Evolutionary conservation across 306 rosid genomes (phyloP), one percentile per base, ranked within the genome.

Genomic region (Pyrus bretschneideri): DNA sequence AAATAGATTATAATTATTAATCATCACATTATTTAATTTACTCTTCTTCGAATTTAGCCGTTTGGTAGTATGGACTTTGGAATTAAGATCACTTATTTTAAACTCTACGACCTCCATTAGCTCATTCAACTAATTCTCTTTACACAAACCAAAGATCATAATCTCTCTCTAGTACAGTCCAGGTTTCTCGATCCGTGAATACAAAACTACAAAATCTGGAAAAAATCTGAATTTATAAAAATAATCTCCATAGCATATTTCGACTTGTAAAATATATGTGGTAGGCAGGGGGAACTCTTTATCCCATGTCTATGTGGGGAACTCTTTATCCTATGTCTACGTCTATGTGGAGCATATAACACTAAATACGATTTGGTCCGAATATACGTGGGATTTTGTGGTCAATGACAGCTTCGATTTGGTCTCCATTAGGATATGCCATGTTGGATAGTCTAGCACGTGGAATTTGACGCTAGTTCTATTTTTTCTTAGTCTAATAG

Each of bases 371-470:
- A 31, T 58, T 45, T 46, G 69, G 64, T 38, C 82, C 25, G 44
- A 22, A 69, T n/a, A 49, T 22, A 65, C 72, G 65, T 42, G 69
- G 82, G 46, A 25, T 46, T 21, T 9, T 7, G 11, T 54, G 81
- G 86, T 82, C 83, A 85, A 81, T 82, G 81, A 74, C 81, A 83
- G 71, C 83, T 78, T 13, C 54, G 45, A 38, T 69, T 33, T 55
- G 79, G 71, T 76, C 82, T 45, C 70, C 77, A 57, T 35, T 57
- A 18, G 45, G 72, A 72, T 58, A 70, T 74, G 83, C 66, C 86
- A 77, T 82, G 84, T 80, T 30, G 78, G 78, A 80, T 45, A 15
- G 4, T 46, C 44, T 22, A n/a, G 13, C 80, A 18, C n/a, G 3
- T 38, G 38, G 49, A 67, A 58, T 63, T 73, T 69, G 55, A 15